phyloP scores from a whole-genome alignment of 2,329 filamentous ascomycete genomes.

The Paracorniculantispora psalliotae region DNA sequence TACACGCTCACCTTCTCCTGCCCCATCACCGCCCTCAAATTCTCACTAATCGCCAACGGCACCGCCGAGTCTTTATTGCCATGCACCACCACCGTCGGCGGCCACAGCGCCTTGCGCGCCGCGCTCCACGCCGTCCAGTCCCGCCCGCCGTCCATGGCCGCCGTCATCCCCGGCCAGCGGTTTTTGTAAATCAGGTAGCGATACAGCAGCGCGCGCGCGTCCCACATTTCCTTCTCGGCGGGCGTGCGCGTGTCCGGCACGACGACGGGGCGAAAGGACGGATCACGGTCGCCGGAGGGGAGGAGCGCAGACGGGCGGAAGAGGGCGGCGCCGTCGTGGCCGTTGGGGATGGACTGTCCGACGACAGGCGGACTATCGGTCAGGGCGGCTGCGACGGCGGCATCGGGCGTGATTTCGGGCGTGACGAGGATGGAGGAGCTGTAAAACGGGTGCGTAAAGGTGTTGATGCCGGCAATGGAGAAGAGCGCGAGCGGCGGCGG shows the following conservation, averaged over 20 bases:
- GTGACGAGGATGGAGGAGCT: constrained; percentile 27
- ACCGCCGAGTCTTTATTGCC: constrained; percentile 27
- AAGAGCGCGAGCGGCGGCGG: constrained; percentile 29
- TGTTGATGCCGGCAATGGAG: constrained; percentile 31
- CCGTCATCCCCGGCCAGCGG: constrained; percentile 23
- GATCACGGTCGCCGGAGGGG: constrained; percentile 24
- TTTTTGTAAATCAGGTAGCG: constrained; percentile 31
- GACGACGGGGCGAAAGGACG: constrained; percentile 15
- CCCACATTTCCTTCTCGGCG: not conserved
- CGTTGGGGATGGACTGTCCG: constrained; percentile 15
- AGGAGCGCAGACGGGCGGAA: constrained; percentile 26
- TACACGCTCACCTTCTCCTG: constrained; percentile 23
- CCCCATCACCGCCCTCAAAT: constrained; percentile 24
- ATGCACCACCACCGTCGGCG: constrained; percentile 30
- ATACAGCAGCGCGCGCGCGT: constrained; percentile 24
- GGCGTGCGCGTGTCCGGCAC: not conserved
- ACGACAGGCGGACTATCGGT: constrained; percentile 21
- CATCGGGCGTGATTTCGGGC: constrained; percentile 23
- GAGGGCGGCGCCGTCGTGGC: constrained; percentile 15
- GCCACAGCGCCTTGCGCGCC: constrained; percentile 24
- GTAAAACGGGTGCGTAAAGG: constrained; percentile 32
- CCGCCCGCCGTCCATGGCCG: constrained; percentile 27
- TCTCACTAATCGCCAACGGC: constrained; percentile 23
- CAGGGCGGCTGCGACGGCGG: constrained; percentile 22
- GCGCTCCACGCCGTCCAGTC: constrained; percentile 21